phyloP scores from a whole-genome alignment of 2,329 filamentous ascomycete species.

The Pseudogymnoascus sp. region DNA sequence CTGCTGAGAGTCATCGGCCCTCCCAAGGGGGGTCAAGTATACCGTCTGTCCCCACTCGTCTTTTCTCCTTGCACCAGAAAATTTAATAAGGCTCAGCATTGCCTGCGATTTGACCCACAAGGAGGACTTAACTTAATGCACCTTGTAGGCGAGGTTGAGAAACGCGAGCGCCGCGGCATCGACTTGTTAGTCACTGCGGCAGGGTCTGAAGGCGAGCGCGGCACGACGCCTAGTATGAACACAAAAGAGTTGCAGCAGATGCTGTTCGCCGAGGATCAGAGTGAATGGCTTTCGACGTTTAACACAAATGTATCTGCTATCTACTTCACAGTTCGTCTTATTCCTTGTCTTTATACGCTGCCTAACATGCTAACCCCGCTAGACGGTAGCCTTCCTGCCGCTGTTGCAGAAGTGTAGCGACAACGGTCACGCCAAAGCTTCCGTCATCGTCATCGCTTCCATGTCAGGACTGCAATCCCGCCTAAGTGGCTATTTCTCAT shows the following conservation, averaged over 20 bases:
- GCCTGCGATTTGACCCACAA: conserved; percentile 55
- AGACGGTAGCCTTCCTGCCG: conserved; percentile 52
- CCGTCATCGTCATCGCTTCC: conserved; percentile 25
- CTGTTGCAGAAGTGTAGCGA: conserved; percentile 50
- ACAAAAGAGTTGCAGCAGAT: conserved; percentile 45
- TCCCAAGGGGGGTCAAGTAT: conserved; percentile 37
- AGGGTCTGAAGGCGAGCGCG: conserved; percentile 42
- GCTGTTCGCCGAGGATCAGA: conserved; percentile 51
- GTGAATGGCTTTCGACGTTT: conserved; percentile 63
- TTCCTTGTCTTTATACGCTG: too few species aligned
- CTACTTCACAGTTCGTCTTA: conserved; percentile 45
- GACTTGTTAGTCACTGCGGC: conserved; percentile 51
- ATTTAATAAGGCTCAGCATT: conserved; percentile 30
- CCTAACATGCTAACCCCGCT: background rate
- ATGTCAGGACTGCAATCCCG: conserved; percentile 25
- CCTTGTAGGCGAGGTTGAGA: conserved; percentile 44
- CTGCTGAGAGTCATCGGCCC: conserved; percentile 41
- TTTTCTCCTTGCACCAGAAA: too few species aligned
- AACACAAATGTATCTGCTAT: conserved; percentile 63
- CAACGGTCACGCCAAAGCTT: conserved; percentile 21
- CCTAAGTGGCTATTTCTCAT: conserved; percentile 24
- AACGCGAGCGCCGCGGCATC: conserved; percentile 46
- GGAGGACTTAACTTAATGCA: conserved; percentile 46
- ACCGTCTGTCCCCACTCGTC: conserved; percentile 31
- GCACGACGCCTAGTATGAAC: conserved; percentile 33